Base-by-base conservation (phyloP, 495 filamentous ascomycete species). In the Chaetomium cochliodes region DNA sequence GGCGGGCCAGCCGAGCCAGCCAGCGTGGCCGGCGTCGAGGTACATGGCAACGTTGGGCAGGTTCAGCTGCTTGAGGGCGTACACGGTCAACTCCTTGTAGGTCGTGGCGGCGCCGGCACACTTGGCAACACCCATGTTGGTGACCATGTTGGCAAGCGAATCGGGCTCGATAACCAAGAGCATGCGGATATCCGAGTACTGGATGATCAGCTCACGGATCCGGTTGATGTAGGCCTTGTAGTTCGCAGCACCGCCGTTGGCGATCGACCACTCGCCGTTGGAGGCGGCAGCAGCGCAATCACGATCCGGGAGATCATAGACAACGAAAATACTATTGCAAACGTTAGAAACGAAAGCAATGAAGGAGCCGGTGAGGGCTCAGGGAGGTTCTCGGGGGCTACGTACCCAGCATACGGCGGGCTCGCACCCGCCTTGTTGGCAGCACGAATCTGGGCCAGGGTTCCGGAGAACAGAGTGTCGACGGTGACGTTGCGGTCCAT, bases 1-100 rank as follows among this genome's bases (percentile, higher is more conserved):
- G 63, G 86, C 89, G 52, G 84, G 77, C 91, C 91, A 94, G 67
- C 91, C 90, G 50, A 92, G 81, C 90, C 90, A 94, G 66, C 91
- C 90, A 42, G 81, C 87, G 78, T 90, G 87, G 73, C 88, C 90
- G 63, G 88, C 90, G 72, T 94, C 91, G 58, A 94, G 72, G 74
- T 94, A 93, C 90, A 92, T 91, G 67, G 86, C 78, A 44, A 93
- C 90, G 77, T 93, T 90, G 65, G 85, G 83, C 25, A 92, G 79
- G 77, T 90, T 85, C 54, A 93, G 81, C 67, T 85, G 76, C 65
- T 83, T 82, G 62, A 93, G 70, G 7, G 90, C 89, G 71, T 94
- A 92, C 20, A 85, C 80, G 50, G 86, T 84, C 73, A 87, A 82
- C 65, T 87, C 84, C 65, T 85, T 80, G 79, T 92, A 94, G 7